These are phyloP conservation scores for Populus hybrid DNA, from an alignment of 441 rosid species.

Conservation along the genomic window DNA sequence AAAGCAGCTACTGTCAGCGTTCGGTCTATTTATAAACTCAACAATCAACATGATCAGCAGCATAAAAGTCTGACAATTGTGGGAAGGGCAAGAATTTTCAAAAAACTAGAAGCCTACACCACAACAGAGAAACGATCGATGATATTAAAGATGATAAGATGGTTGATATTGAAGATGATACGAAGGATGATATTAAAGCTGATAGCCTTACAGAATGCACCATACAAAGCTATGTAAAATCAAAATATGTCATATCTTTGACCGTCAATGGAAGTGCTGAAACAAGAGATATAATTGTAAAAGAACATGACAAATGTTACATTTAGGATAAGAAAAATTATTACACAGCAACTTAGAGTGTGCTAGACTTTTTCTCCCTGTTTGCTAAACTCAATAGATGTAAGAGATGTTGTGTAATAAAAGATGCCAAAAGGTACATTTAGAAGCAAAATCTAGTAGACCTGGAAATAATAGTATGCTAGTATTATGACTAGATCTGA, in stretches of 20 bases:
- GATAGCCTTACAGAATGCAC: neutral
- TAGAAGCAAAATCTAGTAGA: neutral
- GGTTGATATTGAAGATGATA: neutral
- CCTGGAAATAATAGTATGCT: neutral
- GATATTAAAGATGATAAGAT: neutral
- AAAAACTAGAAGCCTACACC: neutral
- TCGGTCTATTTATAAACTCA: constrained; percentile 10
- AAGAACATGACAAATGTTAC: neutral
- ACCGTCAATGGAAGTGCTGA: neutral
- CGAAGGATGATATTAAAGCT: neutral
- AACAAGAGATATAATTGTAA: neutral
- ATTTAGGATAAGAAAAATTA: neutral
- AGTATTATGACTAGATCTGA: neutral
- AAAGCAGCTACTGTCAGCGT: constrained; percentile 17
- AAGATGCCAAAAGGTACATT: neutral
- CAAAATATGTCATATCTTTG: neutral
- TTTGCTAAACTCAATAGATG: neutral
- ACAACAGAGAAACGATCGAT: neutral
- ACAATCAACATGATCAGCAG: neutral
- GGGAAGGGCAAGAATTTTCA: neutral
- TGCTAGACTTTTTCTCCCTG: neutral
- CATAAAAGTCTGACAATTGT: neutral
- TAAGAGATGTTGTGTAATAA: neutral
- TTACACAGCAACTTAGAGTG: neutral
- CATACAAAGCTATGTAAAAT: neutral